Base-by-base conservation (phyloP, 805 yeast species). In the Schwanniomyces polymorphus region DNA sequence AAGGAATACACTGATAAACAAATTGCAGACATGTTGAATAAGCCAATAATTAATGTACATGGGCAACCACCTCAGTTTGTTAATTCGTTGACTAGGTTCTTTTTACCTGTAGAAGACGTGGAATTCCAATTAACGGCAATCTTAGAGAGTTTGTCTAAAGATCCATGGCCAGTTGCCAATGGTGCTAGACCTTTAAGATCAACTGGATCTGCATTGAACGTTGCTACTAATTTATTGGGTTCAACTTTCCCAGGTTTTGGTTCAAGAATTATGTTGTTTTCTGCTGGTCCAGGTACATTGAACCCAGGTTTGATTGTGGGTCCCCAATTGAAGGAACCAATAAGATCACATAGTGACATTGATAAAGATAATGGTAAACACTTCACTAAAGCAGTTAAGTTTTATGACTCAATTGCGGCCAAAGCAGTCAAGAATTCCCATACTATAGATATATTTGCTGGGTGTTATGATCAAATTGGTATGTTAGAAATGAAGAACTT, bases 381-480 rank as follows among this genome's bases (percentile, higher is more conserved):
- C 65, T 88, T 84, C 72, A 86, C 88, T 61, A 88, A 88, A 65
- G 95, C 97, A 8, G 80, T 79, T 57, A 85, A 88, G 65, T 91
- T 82, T 61, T 91, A 91, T 67, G 91, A 87, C 52, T 72, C 76
- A 33, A 65, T 91, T 41, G 86, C 95, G 33, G 78, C 81, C 38
- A 85, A 84, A 55, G 67, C 66, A 1, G 88, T 88, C 31, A 80
- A 92, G 41, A 77, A 78, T 55, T 88, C 90, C 12, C 96, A 89
- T 60, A 81, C 92, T 26, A 84, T 91, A 49, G 97, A 91, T 67
- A 81, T 91, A 41, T 91, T 88, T 69, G 96, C 96, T 27, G 97
- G 97, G 52, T 88, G 97, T 72, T 90, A 89, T 66, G 98, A 91
- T 72, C 98, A 91, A 76, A 86, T 91, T 49, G 98, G 98, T 64